Conservation (phyloP, 306 rosid species). For the Quillaja saponaria region DNA sequence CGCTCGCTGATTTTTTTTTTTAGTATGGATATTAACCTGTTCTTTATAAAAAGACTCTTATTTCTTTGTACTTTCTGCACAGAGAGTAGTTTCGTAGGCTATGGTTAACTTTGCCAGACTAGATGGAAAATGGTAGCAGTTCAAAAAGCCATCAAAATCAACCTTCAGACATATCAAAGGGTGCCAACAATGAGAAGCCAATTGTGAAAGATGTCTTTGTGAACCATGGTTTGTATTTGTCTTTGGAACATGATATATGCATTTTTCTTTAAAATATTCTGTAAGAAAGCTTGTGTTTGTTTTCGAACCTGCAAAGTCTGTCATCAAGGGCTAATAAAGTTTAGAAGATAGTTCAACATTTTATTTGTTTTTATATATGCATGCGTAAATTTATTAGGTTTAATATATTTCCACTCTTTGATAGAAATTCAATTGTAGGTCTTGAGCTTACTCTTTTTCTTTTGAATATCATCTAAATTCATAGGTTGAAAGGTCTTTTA, state of each 20-base stretch:
- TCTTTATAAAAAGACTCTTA: conserved; percentile 2
- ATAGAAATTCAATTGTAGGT: no score
- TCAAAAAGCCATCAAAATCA: conserved; percentile 41
- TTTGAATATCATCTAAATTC: conserved; percentile 12
- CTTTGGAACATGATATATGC: no score
- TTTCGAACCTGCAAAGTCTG: not conserved
- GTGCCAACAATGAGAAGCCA: conserved; percentile 34
- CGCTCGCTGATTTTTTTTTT: conserved; percentile 15
- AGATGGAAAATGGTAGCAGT: conserved; percentile 54
- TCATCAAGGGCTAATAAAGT: not conserved
- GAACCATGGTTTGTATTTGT: conserved; percentile 45
- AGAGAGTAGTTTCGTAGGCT: conserved; percentile 38
- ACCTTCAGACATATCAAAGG: conserved; percentile 33
- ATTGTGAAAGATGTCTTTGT: conserved; percentile 44
- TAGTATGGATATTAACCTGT: conserved; percentile 9
- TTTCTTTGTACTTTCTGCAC: conserved; percentile 27
- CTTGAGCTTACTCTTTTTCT: not conserved
- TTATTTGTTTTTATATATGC: no score
- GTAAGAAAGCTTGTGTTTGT: conserved; percentile 3
- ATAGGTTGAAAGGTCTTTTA: conserved; percentile 14
- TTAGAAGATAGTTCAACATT: not conserved
- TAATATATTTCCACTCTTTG: no score
- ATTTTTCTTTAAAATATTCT: not conserved
- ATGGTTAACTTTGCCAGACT: conserved; percentile 37
- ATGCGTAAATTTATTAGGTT: no score